Evolutionary conservation across 257 asterid species (phyloP).

Genomic region (Salvia splendens): DNA sequence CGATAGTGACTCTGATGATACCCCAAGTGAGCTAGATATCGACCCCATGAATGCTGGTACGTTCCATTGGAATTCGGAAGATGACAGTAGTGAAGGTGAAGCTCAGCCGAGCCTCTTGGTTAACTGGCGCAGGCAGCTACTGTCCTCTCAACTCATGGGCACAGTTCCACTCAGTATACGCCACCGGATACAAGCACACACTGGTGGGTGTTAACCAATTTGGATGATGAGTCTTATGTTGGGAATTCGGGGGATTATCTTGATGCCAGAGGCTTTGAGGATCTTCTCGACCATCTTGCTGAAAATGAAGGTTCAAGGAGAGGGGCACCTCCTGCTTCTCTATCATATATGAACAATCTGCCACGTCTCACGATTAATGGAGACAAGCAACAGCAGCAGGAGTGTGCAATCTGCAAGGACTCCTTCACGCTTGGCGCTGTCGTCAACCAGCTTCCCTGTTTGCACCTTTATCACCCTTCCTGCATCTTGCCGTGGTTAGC

Average conservation of each 20-base stretch:
- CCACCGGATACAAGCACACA: conserved; percentile 35
- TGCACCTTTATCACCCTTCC: conserved; percentile 73
- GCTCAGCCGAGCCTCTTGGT: conserved; percentile 31
- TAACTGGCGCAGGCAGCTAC: conserved; percentile 35
- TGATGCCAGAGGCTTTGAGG: conserved; percentile 54
- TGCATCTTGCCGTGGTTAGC: conserved; percentile 89
- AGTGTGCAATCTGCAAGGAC: conserved; percentile 95
- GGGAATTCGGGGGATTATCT: conserved; percentile 49
- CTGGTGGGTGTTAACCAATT: conserved; percentile 39
- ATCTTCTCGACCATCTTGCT: conserved; percentile 62
- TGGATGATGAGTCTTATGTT: conserved; percentile 39
- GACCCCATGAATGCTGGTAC: conserved; percentile 93
- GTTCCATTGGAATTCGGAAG: conserved; percentile 70
- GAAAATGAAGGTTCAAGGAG: conserved; percentile 59
- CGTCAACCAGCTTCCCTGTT: conserved; percentile 80
- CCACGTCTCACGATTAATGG: conserved; percentile 49
- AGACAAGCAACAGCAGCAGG: conserved; percentile 47
- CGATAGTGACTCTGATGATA: conserved; percentile 56
- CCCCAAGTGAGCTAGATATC: conserved; percentile 29
- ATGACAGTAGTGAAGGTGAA: conserved; percentile 45
- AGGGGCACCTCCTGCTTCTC: conserved; percentile 84
- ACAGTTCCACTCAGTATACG: conserved; percentile 34
- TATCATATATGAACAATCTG: conserved; percentile 55
- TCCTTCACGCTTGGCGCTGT: conserved; percentile 51
- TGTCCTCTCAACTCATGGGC: conserved; percentile 43